Base-by-base conservation (phyloP, 1,139 yeast species). In the Taiozyma sp. region DNA sequence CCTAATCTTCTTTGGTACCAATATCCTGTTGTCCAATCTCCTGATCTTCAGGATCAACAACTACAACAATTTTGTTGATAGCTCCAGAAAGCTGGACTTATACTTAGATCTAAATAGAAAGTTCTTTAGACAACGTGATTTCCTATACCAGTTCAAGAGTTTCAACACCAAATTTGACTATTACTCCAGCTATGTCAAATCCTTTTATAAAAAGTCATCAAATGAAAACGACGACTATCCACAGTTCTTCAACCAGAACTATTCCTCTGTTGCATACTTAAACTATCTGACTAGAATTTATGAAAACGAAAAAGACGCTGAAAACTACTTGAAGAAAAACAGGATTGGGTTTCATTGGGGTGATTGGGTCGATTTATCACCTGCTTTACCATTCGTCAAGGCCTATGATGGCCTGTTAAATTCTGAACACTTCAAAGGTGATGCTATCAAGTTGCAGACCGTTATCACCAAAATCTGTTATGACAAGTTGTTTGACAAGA, bases 321-420 rank as follows among this genome's bases (percentile, higher is more conserved):
- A 56, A 21, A n/a, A 11, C 1, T 56, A 47, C 42, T 19, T 60
- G 11, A 3, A 37, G 21, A 16, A 45, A 1, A 46, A 58, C 39
- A 48, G 51, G 19, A 46, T 57, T 10, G 53, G 50, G 9, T 63
- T 63, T 51, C 65, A 63, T 48, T 63, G 66, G 67, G 60, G 58
- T 42, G 66, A 63, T 46, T 63, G 67, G 66, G 55, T 55, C n/a
- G 66, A 63, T 47, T 44, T 58, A 4, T 48, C 56, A 4, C 60
- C 61, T 11, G 64, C 63, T 3, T 54, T 56, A 29, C 56, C 65
- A 14, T 62, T 60, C 48, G 56, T 57, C 30, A 39, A 56, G 7
- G 53, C 61, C 3, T 59, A 61, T 45, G 51, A 56, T 21, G 44
- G 49, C 1, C 39, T 62, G 2, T 22, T 56, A 24, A 34, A 47